phyloP scores from a whole-genome alignment of 2,329 filamentous ascomycete species.

The Xylaria arbuscula region DNA sequence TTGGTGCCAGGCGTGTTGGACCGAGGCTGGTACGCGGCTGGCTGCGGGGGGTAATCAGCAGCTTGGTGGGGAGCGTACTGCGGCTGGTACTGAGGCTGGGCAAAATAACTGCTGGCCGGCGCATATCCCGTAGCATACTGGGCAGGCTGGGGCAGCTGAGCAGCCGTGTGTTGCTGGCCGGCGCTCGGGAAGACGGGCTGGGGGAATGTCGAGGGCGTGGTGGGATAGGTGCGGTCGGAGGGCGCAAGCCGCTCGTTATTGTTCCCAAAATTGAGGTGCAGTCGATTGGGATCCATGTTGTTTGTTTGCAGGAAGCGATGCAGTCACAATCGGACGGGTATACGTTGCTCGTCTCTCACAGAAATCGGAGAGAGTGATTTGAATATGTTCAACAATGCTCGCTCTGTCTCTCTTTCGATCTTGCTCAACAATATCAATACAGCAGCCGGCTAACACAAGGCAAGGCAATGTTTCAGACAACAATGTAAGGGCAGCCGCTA shows the following conservation, averaged over 20 bases:
- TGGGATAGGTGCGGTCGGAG: slow-evolving; percentile 79
- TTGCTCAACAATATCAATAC: slow-evolving; percentile 4
- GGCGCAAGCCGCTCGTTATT: slow-evolving; percentile 72
- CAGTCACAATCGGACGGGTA: slow-evolving; percentile 2
- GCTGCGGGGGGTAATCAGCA: slow-evolving; percentile 47
- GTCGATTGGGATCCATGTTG: slow-evolving; percentile 65
- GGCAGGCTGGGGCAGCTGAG: slow-evolving; percentile 52
- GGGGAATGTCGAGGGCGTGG: slow-evolving; percentile 94
- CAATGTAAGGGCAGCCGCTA: slow-evolving; percentile 3
- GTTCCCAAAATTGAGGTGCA: slow-evolving; percentile 75
- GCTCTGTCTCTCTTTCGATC: background rate
- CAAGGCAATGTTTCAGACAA: background rate
- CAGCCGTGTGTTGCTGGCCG: slow-evolving; percentile 62
- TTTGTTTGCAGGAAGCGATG: slow-evolving; percentile 41
- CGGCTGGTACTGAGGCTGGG: slow-evolving; percentile 67
- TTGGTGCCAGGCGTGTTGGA: slow-evolving; percentile 72
- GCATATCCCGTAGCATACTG: slow-evolving; percentile 62
- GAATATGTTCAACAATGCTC: background rate
- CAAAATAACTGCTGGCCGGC: slow-evolving; percentile 67
- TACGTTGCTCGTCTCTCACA: slow-evolving; percentile 1
- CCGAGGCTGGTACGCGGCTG: slow-evolving; percentile 59
- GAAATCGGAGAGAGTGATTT: background rate
- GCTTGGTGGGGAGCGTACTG: slow-evolving; percentile 50
- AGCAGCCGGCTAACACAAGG: background rate
- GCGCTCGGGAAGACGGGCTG: slow-evolving; percentile 77